phyloP scores from a whole-genome alignment of 805 yeast species.

The Starmerella khaoyaiensis region DNA sequence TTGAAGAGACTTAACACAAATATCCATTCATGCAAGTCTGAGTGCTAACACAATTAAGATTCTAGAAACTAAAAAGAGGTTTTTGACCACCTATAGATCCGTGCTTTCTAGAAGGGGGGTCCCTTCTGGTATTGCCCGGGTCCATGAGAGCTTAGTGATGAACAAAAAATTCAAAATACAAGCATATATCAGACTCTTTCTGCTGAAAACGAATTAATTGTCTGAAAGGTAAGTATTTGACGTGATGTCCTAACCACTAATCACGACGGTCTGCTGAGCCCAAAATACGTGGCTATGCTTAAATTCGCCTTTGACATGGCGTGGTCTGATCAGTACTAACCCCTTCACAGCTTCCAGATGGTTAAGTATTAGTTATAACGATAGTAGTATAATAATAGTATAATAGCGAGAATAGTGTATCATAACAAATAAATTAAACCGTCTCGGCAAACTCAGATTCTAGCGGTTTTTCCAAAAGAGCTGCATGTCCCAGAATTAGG shows the following conservation, averaged over 20 bases:
- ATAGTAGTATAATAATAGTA: not conserved
- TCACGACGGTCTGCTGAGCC: conserved; percentile 58
- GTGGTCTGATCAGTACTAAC: conserved; percentile 37
- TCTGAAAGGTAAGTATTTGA: conserved; percentile 36
- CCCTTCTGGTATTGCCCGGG: conserved; percentile 8
- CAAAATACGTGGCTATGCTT: conserved; percentile 51
- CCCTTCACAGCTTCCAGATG: not conserved
- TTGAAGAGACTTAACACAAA: conserved; percentile 65
- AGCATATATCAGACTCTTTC: conserved; percentile 91
- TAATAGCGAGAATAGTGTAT: not conserved
- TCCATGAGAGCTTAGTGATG: conserved; percentile 37
- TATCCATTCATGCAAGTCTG: conserved; percentile 96
- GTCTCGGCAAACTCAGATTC: conserved; percentile 82
- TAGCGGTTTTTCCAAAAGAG: conserved; percentile 86
- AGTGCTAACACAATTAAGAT: conserved; percentile 24
- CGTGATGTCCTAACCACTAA: conserved; percentile 47
- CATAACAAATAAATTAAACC: conserved; percentile 22
- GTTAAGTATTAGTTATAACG: not conserved
- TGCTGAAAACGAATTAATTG: conserved; percentile 48
- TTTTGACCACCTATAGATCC: not conserved
- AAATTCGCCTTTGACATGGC: conserved; percentile 78
- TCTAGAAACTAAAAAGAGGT: not conserved
- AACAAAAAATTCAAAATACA: conserved; percentile 68
- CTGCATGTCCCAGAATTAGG: conserved; percentile 71
- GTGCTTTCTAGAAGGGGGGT: conserved; percentile 7